Evolutionary conservation across 202 grass and related monocot species (phyloP), one percentile per base, ranked within the genome.

Genomic region (Hordeum pubiflorum): DNA sequence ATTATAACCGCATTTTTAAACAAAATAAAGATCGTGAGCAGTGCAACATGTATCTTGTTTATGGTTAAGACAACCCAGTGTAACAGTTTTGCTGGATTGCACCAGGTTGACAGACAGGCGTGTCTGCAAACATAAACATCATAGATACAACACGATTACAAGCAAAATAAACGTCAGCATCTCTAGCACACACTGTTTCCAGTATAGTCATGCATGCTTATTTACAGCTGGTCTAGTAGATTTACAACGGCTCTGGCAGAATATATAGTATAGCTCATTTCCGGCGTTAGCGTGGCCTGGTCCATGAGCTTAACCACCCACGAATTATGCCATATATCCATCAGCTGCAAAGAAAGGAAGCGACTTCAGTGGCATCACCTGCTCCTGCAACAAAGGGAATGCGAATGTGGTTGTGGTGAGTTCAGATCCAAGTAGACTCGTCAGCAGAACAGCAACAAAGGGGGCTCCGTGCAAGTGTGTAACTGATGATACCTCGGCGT

Each of bases 341-440:
- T 93, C 92, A 62, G 81, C 90, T 37, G 87, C 78, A 39, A 80
- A 99, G 89, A 99, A 96, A 75, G 87, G 60, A 75, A 96, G 69
- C 4, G 85, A 80, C 70, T 93, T 93, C 4, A 93, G 40, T 6
- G 83, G 71, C 48, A 93, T 86, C 64, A 99, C 91, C 48, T 88
- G 89, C 61, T 93, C 96, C 89, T 99, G 55, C 36, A 83, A 26
- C 24, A 59, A 54, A 72, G 3, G 22, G 50, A 38, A 38, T 66
- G 58, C 2, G 5, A 41, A 69, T 21, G 38, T 13, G 65, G 2
- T 22, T 11, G 20, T 4, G 1, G 7, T 72, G 41, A 72, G 43
- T 72, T 72, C 15, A 4, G 14, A 72, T 18, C 1, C 0, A 2
- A 18, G 2, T 27, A 18, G 69, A 18, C 6, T 72, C 12, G 2